phyloP scores from a whole-genome alignment of 441 rosid genomes.

The Mallotus repandus region DNA sequence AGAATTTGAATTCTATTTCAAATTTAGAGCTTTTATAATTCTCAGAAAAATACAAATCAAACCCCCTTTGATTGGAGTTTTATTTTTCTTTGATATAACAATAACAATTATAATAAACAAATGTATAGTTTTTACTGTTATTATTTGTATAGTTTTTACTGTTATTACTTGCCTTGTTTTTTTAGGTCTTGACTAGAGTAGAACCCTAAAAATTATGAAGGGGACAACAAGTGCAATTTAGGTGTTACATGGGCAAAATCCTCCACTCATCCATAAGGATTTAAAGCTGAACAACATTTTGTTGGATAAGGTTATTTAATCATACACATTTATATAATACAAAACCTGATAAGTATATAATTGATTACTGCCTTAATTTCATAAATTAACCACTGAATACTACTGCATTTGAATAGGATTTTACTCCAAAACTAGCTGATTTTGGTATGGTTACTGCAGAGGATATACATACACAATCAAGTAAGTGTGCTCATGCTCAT shows the following conservation, averaged over 20 bases:
- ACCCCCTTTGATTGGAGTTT: too few species aligned
- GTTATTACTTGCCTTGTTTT: not conserved
- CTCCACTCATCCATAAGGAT: conserved; percentile 18
- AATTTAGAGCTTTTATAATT: too few species aligned
- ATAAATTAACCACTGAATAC: not conserved
- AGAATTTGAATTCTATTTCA: too few species aligned
- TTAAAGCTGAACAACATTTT: conserved; percentile 13
- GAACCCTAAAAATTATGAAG: conserved; percentile 6
- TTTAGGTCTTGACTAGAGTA: not conserved
- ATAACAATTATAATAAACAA: too few species aligned
- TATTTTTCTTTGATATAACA: too few species aligned
- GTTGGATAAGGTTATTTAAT: conserved; percentile 9
- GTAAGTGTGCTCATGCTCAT: not conserved
- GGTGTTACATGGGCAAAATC: not conserved
- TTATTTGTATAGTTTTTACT: too few species aligned
- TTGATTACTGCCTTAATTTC: not conserved
- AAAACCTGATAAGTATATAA: not conserved
- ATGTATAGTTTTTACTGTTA: too few species aligned
- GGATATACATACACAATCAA: not conserved
- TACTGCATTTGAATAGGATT: not conserved
- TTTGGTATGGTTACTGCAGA: conserved; percentile 10
- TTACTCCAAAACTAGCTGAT: conserved; percentile 16
- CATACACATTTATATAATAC: too few species aligned
- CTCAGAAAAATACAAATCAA: too few species aligned
- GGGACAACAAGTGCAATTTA: conserved; percentile 8